These are phyloP conservation scores for Aspergillus jensenii DNA, from an alignment of 2,329 filamentous ascomycete species.

Conservation along the genomic window DNA sequence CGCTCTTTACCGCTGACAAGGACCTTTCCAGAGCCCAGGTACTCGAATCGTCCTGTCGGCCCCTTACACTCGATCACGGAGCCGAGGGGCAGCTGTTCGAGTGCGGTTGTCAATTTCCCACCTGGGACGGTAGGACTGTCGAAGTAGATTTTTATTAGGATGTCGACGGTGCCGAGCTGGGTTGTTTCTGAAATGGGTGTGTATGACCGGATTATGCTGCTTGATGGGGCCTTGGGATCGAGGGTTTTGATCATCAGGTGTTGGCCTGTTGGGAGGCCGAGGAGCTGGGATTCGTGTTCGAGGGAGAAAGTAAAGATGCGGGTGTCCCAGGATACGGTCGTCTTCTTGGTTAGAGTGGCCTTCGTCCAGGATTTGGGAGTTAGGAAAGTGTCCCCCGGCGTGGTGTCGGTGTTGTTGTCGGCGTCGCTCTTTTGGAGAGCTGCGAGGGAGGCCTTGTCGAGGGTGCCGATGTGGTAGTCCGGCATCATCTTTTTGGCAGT, in stretches of 20 bases:
- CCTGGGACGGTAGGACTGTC: constrained; percentile 58
- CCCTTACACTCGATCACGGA: constrained; percentile 82
- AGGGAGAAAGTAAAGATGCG: constrained; percentile 79
- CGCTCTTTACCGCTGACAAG: constrained; percentile 58
- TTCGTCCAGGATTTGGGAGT: constrained; percentile 72
- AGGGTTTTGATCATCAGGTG: constrained; percentile 81
- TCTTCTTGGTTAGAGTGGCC: constrained; percentile 67
- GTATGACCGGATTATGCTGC: constrained; percentile 75
- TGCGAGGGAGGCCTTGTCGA: constrained; percentile 61
- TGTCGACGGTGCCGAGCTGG: constrained; percentile 64
- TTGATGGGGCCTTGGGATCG: constrained; percentile 64
- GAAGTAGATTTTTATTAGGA: constrained; percentile 82
- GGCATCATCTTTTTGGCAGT: constrained; percentile 90
- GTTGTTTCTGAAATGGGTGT: constrained; percentile 72
- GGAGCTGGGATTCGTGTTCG: constrained; percentile 65
- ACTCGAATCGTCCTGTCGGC: constrained; percentile 82
- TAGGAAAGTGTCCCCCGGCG: constrained; percentile 64
- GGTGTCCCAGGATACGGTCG: constrained; percentile 71
- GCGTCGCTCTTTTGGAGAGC: constrained; percentile 51
- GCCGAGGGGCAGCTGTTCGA: constrained; percentile 71
- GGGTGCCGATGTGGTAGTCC: constrained; percentile 76
- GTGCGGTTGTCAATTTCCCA: constrained; percentile 77
- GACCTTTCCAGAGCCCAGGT: constrained; percentile 67
- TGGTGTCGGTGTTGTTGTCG: constrained; percentile 33
- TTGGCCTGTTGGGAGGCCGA: constrained; percentile 81